Evolutionary conservation across 1,139 yeast genomes (phyloP), one percentile per base, ranked within the genome.

Genomic region (Blastobotrys apis): DNA sequence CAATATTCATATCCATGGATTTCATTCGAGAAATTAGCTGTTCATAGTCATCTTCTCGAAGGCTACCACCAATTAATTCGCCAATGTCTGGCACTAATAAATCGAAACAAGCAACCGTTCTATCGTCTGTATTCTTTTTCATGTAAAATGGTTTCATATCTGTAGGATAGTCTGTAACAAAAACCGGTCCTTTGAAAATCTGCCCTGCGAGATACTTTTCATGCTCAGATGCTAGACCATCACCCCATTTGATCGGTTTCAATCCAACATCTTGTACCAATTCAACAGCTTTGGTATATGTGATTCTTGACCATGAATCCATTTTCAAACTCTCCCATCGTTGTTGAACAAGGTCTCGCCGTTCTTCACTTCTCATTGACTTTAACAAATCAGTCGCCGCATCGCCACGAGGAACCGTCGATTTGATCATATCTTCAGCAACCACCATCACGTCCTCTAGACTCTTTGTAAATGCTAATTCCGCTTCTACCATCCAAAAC

Each of bases 401-500:
- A 4, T 22, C 25, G 20, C 31, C 41, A 4, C 56, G 59, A 1
- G 59, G 55, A 1, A 81, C 78, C 2, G 81, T 75, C 36, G 64
- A 58, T 45, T 80, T 74, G 39, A 87, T 71, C 90, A 90, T 80
- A 2, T 62, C 58, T 62, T 88, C 95, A 1, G 84, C 78, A 45
- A 87, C 75, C 2, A 59, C 58, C 12, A 92, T 81, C 44, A 94
- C 66, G 50, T 83, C 84, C 2, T 63, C 59, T 5, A 88, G 72
- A 12, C 69, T 63, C 9, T 75, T 72, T 2, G 84, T 67, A 61
- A 84, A 84, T 12, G 88, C 80, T 25, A 88, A 63, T 60, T 94
- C 99, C 0, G 90, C 95, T 64, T 94, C 99, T 3, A 92, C 67
- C 97, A 94, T 90, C 97, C 97, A 92, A 64, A 94, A 94, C 63